Base-by-base conservation (phyloP, 2,329 filamentous ascomycete genomes). In the Helicocarpus griseus region DNA sequence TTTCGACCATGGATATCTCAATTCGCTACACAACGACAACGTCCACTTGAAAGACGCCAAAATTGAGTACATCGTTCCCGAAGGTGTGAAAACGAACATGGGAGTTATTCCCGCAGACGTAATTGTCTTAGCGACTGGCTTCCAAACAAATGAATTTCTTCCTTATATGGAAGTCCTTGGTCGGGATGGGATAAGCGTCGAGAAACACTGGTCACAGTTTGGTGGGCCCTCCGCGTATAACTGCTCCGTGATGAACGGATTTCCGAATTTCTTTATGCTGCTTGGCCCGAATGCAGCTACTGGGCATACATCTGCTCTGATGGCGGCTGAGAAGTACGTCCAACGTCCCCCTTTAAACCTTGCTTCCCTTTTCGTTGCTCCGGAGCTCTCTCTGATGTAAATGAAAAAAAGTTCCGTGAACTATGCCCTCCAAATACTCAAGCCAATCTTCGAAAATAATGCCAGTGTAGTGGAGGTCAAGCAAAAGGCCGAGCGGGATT, bases 201-300 rank as follows among this genome's bases (percentile, higher is more conserved):
- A 47, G 5, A 48, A 65, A 13, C 57, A 61, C 38, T 66, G 63
- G 62, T 19, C 49, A 5, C 45, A 58, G 29, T 73, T 77, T 49
- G 79, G 75, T 5, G 82, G 81, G 0, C 69, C 78, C 0, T 76
- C 75, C 45, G 82, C 80, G 0, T 86, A 85, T 58, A 77, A 80
- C 53, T 75, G 75, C 35, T 75, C 74, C 0, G 73, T 72, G 1
- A 63, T 83, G 59, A 77, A 74, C 56, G 77, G 75, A 0, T 83
- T 69, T 49, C 66, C 65, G 0, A 69, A 68, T 39, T 67, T 63
- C 55, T 68, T 69, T 53, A 57, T 67, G 52, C 54, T 65, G 0
- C 53, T 62, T 0, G 66, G 66, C 2, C 64, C 66, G 0, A 67
- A 67, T 53, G 48, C 63, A 4, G 63, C 58, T 1, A 58, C 63